phyloP scores from a whole-genome alignment of 2,329 filamentous ascomycete species.

The Aspergillus fijiensis region DNA sequence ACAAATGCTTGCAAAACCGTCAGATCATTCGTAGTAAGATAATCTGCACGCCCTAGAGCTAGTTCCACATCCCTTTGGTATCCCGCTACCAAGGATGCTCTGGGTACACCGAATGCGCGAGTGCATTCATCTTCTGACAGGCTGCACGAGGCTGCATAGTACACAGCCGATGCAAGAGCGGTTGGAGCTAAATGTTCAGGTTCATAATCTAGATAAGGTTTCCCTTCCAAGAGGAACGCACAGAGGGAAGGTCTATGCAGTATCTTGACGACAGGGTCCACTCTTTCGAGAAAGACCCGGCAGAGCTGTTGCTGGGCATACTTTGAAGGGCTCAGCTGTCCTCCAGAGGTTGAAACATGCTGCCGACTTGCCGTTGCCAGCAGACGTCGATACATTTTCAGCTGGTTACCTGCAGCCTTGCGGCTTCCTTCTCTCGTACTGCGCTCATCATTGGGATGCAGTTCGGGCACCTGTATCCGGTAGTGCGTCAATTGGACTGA shows the following conservation, averaged over 20 bases:
- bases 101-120: conserved; percentile 20
- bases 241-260: conserved; percentile 31
- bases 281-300: conserved; percentile 27
- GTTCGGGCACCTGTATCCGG: background rate
- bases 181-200: conserved; percentile 26
- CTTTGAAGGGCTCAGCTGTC: background rate
- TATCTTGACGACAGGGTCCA: conserved; percentile 36
- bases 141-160: conserved; percentile 29
- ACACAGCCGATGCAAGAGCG: conserved; percentile 27
- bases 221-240: conserved; percentile 24
- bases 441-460: background rate
- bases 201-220: conserved; percentile 33
- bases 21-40: conserved; percentile 33
- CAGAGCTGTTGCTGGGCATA: conserved; percentile 16
- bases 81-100: conserved; percentile 19
- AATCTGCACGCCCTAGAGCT: conserved; percentile 27
- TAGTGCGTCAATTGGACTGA: background rate
- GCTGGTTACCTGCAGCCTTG: background rate
- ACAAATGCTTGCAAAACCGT: conserved; percentile 36
- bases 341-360: background rate
- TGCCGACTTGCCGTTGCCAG: conserved; percentile 15
- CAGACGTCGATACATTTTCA: conserved; percentile 9
- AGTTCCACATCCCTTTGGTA: conserved; percentile 27
- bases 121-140: conserved; percentile 25
- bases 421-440: background rate